Base-by-base conservation (phyloP, 768 basidiomycete species). In the Lepiota venenata region DNA sequence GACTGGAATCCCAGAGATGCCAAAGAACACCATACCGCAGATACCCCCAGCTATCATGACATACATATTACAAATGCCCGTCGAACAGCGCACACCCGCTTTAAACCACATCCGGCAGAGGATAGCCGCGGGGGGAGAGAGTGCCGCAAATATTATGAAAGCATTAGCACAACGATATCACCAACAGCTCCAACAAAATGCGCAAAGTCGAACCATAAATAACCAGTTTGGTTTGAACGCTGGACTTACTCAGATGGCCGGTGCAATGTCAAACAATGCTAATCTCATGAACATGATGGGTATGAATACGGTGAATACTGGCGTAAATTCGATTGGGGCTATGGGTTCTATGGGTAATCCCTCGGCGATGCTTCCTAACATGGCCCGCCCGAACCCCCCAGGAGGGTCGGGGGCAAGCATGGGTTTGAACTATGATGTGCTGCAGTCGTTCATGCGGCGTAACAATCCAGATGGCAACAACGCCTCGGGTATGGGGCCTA, bases 1-100 rank as follows among this genome's bases (percentile, higher is more conserved):
- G 9, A 75, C 71, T 0, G 82, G 82, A 6, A 65, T 85, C 38
- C 82, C 84, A 0, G 78, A 79, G 52, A 63, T 80, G 54, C 79
- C 77, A 3, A 72, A 71, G 52, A 47, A 64, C 9, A 11, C 56
- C 29, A 25, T 18, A 21, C 32, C 43, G 4, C 49, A 58, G 29
- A 43, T 65, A 37, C 57, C 60, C 32, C 62, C 54, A 6, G 52
- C 56, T 2, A 46, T 64, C 15, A 35, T 58, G 10, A 55, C 61
- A 20, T 61, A 66, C 16, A 27, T 69, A 44, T 58, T 59, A 44
- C 59, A 60, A 15, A 56, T 71, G 45, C 43, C 63, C 8, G 65
- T 55, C 5, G 68, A 68, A 21, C 65, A 70, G 52, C 61, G 66
- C 27, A 53, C 62, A 0, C 25, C 46, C 14, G 29, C 66, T 8